These are phyloP conservation scores for Chaetothyriales sp. DNA, from an alignment of 2,329 filamentous ascomycete species.

Conservation along the genomic window DNA sequence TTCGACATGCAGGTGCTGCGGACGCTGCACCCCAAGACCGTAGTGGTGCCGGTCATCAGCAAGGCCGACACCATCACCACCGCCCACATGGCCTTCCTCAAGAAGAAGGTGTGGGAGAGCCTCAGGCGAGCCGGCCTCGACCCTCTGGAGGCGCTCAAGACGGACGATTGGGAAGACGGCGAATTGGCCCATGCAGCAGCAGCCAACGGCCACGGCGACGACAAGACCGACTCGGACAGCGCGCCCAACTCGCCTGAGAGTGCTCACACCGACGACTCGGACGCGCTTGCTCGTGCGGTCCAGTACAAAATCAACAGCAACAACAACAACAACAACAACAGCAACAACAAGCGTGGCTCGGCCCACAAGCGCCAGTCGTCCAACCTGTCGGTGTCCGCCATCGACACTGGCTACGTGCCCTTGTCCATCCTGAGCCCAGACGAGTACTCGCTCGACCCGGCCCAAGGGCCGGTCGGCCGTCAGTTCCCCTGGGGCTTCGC, in stretches of 20 bases:
- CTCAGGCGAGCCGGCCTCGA: constrained; percentile 77
- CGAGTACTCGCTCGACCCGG: constrained; percentile 53
- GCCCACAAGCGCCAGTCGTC: constrained; percentile 23
- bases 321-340: too few species aligned
- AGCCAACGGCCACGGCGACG: constrained; percentile 33
- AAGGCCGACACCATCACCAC: constrained; percentile 97
- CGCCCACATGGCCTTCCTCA: constrained; percentile 82
- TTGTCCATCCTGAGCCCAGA: constrained; percentile 92
- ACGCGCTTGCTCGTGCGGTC: constrained; percentile 3
- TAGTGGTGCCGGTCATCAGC: constrained; percentile 85
- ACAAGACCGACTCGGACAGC: constrained; percentile 17
- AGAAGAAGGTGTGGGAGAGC: constrained; percentile 78
- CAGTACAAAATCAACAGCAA: too few species aligned
- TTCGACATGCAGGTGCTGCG: constrained; percentile 83
- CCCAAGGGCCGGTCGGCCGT: constrained; percentile 50
- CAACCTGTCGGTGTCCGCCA: constrained; percentile 16
- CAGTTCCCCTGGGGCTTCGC: constrained; percentile 96
- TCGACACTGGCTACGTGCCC: constrained; percentile 47
- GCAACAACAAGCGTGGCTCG: constrained; percentile 13
- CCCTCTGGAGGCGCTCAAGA: constrained; percentile 69
- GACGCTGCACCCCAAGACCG: constrained; percentile 81
- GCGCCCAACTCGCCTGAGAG: constrained; percentile 18
- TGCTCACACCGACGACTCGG: constrained; percentile 15
- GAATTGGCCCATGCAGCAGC: constrained; percentile 46
- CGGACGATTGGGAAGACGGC: constrained; percentile 63